Evolutionary conservation across 139 green algal genomes (phyloP).

Genomic region (Micromonas commoda): DNA sequence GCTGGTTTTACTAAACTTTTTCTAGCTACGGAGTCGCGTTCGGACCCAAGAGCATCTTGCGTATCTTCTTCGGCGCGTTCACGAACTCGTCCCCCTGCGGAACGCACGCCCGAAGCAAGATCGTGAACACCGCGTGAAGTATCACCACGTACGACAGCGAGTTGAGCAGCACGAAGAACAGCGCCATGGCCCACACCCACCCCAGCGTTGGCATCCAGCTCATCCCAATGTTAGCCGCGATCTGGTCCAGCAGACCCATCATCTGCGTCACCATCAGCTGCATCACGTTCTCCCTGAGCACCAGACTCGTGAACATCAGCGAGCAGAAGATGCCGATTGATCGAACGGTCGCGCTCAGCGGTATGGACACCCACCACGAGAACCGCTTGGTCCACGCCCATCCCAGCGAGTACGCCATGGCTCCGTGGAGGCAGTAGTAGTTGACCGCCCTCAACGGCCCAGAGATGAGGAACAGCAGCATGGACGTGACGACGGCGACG

Average conservation of each 20-base stretch:
- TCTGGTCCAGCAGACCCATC: slow-evolving; percentile 19
- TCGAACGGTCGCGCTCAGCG: neutral
- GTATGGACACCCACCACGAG: neutral
- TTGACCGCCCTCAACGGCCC: slow-evolving; percentile 6
- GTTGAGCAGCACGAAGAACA: slow-evolving; percentile 13
- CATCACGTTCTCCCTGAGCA: slow-evolving; percentile 20
- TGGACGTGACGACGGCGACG: neutral
- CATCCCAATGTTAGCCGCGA: neutral
- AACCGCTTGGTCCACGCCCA: neutral
- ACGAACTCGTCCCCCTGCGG: neutral
- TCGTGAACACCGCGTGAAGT: slow-evolving; percentile 18
- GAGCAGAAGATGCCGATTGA: neutral
- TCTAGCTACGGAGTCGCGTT: too few relatives aligned
- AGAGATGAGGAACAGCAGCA: slow-evolving; percentile 11
- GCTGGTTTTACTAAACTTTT: too few relatives aligned
- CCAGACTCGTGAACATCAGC: neutral
- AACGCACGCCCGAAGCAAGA: neutral
- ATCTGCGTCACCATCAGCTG: slow-evolving; percentile 4
- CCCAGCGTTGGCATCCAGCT: neutral
- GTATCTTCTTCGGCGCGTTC: neutral
- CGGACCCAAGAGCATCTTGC: too few relatives aligned
- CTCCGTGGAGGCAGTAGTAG: slow-evolving; percentile 17
- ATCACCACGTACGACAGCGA: slow-evolving; percentile 12
- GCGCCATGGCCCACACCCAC: neutral
- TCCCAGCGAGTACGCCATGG: neutral